Base-by-base conservation (phyloP, 805 yeast genomes). In the Metschnikowia vanudenii region DNA sequence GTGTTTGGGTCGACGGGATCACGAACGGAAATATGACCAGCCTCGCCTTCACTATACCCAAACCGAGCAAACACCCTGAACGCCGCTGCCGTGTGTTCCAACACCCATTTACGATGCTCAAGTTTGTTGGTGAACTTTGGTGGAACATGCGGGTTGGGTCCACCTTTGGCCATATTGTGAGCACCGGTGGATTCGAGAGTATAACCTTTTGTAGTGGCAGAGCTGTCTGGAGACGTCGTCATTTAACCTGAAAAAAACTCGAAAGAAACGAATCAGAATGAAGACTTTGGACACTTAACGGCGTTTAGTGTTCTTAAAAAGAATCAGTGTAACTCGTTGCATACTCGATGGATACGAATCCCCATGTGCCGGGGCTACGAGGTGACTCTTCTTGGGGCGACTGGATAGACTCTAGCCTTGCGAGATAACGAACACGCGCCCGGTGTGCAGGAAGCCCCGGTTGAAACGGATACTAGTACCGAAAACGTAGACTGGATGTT, bases 1-100 rank as follows among this genome's bases (percentile, higher is more conserved):
- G 53, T 50, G 14, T 34, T 29, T 1, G 53, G 51, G 31, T 50
- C 53, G 11, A 47, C 53, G 2, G 53, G 53, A 34, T 50, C 53
- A 4, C 51, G 22, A n/a, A 50, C 8, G 9, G 51, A 43, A 14
- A 50, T 46, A 28, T 50, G 53, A 12, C 53, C 53, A 3, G 53
- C 50, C 32, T 39, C 41, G 4, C 53, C 51, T 39, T 50, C 51
- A 17, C 43, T 37, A 39, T 34, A 50, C 5, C 53, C 51, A 34
- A 34, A 35, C 3, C 53, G 30, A 13, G 51, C 50, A 29, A 50
- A 50, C 7, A 50, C 51, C 1, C 51, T 39, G 22, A 50, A 50
- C 10, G 50, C 51, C 1, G 35, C 50, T 7, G 45, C 38, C 10
- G 37, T 38, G 34, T 50, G 53, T 24, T 50, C 26, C 16, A 38